These are phyloP conservation scores for Didymosphaeria variabile DNA, from an alignment of 2,329 filamentous ascomycete species.

Conservation along the genomic window DNA sequence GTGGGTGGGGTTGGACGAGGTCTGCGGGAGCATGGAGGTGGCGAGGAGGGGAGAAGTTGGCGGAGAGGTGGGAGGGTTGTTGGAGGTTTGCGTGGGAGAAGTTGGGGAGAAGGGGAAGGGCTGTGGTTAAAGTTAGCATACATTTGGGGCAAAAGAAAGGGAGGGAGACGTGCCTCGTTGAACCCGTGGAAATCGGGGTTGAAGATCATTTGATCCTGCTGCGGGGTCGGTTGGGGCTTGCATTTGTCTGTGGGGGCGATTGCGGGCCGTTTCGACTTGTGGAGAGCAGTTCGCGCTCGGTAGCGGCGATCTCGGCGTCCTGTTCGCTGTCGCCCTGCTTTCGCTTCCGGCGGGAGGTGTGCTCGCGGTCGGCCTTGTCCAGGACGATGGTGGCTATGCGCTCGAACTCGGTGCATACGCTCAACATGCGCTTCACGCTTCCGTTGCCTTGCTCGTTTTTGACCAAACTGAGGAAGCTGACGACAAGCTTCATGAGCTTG, in stretches of 20 bases:
- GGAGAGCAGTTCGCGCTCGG: conserved; percentile 46
- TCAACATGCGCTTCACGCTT: conserved; percentile 91
- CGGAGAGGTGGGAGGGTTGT: conserved; percentile 31
- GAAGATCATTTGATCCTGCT: conserved; percentile 35
- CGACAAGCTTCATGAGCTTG: conserved; percentile 89
- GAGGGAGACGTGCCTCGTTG: conserved; percentile 41
- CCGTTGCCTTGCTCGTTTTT: conserved; percentile 90
- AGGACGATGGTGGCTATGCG: conserved; percentile 90
- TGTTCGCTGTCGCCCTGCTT: conserved; percentile 70
- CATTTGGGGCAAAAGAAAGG: not conserved
- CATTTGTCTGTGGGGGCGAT: conserved; percentile 35
- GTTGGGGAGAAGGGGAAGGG: conserved; percentile 51
- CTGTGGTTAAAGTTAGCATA: conserved; percentile 35
- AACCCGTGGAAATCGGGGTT: conserved; percentile 49
- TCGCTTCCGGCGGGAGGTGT: conserved; percentile 80
- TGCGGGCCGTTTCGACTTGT: conserved; percentile 38
- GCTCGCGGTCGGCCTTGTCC: conserved; percentile 89
- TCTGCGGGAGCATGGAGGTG: conserved; percentile 40
- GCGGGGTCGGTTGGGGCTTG: conserved; percentile 26
- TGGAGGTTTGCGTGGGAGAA: conserved; percentile 51
- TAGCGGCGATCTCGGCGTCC: conserved; percentile 49
- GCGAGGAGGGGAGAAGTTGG: conserved; percentile 44
- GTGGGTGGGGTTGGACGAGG: not conserved
- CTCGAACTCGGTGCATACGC: conserved; percentile 95
- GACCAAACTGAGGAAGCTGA: conserved; percentile 88